These are phyloP conservation scores for Dactylella cylindrospora DNA, from an alignment of 2,329 filamentous ascomycete genomes.

Conservation along the genomic window DNA sequence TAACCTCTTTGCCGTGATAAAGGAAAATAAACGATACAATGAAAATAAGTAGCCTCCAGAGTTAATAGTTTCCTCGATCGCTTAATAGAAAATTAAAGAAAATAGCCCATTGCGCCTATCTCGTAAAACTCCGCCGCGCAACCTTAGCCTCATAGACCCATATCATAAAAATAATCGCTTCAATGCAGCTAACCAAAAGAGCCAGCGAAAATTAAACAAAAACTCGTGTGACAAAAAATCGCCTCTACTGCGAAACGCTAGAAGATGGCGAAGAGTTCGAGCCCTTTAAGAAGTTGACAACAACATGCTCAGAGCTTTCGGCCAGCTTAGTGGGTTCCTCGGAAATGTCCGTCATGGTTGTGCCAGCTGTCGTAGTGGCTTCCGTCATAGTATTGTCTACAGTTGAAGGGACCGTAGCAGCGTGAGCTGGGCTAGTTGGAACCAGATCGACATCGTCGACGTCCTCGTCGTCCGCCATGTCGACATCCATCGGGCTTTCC, in stretches of 20 bases:
- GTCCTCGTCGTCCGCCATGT: slow-evolving; percentile 16
- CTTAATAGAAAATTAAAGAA: too few species aligned
- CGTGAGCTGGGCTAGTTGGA: slow-evolving; percentile 20
- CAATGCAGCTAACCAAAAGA: not conserved
- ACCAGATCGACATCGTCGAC: slow-evolving; percentile 27
- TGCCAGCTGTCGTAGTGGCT: not conserved
- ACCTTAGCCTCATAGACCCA: not conserved
- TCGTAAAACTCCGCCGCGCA: slow-evolving; percentile 9
- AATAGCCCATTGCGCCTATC: slow-evolving; percentile 2
- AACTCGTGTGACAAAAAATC: not conserved
- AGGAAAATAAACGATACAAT: too few species aligned
- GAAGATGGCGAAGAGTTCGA: slow-evolving; percentile 41
- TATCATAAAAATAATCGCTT: not conserved
- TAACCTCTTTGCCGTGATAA: too few species aligned
- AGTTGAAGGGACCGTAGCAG: too few species aligned
- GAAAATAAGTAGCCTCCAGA: too few species aligned
- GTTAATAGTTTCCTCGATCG: too few species aligned
- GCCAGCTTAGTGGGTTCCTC: not conserved
- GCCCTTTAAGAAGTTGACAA: slow-evolving; percentile 39
- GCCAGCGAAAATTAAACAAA: not conserved
- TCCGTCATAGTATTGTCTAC: not conserved
- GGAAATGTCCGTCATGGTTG: not conserved
- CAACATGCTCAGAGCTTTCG: slow-evolving; percentile 30
- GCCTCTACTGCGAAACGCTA: slow-evolving; percentile 18
- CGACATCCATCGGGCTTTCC: slow-evolving; percentile 38